These are phyloP conservation scores for Sporodiniella umbellata DNA, from an alignment of 371 early-diverging fungal species.

Conservation along the genomic window DNA sequence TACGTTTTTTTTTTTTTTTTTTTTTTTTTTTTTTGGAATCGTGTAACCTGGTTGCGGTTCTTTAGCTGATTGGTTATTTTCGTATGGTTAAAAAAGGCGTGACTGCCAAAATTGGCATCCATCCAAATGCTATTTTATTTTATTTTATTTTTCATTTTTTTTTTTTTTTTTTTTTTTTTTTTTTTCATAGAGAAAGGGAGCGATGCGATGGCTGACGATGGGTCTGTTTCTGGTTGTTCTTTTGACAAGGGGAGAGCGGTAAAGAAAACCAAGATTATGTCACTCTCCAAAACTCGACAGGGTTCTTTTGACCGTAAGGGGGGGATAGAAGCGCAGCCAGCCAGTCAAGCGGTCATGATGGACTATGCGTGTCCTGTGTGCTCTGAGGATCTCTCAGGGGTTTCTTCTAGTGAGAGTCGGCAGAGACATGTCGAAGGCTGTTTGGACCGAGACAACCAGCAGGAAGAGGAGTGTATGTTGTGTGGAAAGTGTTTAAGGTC, in stretches of 20 bases:
- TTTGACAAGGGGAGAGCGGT: not conserved
- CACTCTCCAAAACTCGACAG: not conserved
- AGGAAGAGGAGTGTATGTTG: slow-evolving; percentile 24
- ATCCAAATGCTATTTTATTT: no score
- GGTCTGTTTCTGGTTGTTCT: not conserved
- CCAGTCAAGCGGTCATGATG: no score
- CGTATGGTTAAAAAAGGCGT: no score
- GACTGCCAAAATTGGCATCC: no score
- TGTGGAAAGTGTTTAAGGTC: slow-evolving; percentile 26
- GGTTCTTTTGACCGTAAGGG: not conserved
- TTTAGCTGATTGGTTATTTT: no score
- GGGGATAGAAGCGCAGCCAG: not conserved
- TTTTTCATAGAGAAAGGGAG: not conserved
- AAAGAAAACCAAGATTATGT: not conserved
- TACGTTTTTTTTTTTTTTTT: no score
- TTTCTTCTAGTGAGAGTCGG: slow-evolving; percentile 20
- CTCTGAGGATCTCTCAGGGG: slow-evolving; percentile 8
- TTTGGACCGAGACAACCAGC: slow-evolving; percentile 1
- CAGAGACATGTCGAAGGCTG: slow-evolving; percentile 33
- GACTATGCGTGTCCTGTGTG: slow-evolving; percentile 31
- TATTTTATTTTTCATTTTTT: not conserved
- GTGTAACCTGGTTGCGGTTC: no score
- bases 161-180: not conserved
- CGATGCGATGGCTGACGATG: not conserved
- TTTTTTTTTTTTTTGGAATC: no score